phyloP scores from a whole-genome alignment of 2,329 filamentous ascomycete genomes.

The Ophiocordyceps sinensis region DNA sequence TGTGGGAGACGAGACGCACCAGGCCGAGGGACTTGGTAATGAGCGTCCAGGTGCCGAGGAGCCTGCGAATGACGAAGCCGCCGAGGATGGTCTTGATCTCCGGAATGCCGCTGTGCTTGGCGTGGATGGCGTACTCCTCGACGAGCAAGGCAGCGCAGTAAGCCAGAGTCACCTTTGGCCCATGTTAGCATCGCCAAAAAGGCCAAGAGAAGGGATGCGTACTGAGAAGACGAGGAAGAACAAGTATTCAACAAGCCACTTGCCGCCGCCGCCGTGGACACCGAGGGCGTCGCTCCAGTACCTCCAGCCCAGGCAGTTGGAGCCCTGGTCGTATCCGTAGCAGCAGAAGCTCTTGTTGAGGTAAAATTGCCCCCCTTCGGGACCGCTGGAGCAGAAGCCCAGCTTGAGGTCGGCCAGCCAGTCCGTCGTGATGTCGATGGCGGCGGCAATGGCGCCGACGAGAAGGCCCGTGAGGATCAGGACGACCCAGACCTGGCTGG shows the following conservation, averaged over 20 bases:
- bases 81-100: conserved; percentile 96
- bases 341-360: conserved; percentile 88
- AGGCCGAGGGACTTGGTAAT: conserved; percentile 79
- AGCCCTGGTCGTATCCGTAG: conserved; percentile 72
- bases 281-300: conserved; percentile 69
- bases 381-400: conserved; percentile 64
- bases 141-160: conserved; percentile 66
- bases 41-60: conserved; percentile 79
- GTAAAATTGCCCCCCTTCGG: conserved; percentile 77
- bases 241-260: conserved; percentile 74
- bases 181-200: conserved; percentile 5
- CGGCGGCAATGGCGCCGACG: conserved; percentile 72
- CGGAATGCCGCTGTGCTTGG: conserved; percentile 89
- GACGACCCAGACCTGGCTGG: conserved; percentile 83
- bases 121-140: conserved; percentile 70
- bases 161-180: conserved; percentile 56
- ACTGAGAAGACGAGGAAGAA: conserved; percentile 80
- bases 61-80: conserved; percentile 80
- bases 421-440: conserved; percentile 78
- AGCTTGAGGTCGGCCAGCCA: conserved; percentile 90
- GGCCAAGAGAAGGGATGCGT: conserved; percentile 15
- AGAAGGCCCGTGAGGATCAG: conserved; percentile 73
- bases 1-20: conserved; percentile 31
- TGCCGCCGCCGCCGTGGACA: conserved; percentile 48
- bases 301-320: conserved; percentile 76